These are phyloP conservation scores for Arthrobotrys megalospora DNA, from an alignment of 2,329 filamentous ascomycete genomes.

Conservation along the genomic window DNA sequence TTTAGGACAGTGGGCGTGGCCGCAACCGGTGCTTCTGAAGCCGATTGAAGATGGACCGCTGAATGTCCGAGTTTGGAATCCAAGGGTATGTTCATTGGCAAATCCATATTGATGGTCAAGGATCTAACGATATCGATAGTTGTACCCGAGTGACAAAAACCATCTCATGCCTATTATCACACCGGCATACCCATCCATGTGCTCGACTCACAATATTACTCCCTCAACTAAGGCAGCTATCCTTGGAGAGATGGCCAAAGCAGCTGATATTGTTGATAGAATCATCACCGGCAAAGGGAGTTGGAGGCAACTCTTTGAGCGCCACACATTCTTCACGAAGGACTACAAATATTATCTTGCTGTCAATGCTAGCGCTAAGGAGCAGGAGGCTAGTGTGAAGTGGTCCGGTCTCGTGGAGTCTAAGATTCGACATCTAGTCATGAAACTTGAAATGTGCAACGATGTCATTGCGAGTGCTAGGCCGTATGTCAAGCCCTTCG, in stretches of 20 bases:
- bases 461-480: constrained; percentile 85
- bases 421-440: constrained; percentile 87
- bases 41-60: constrained; percentile 85
- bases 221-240: constrained; percentile 88
- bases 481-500: constrained; percentile 93
- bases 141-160: constrained; percentile 84
- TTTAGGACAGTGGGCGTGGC: constrained; percentile 93
- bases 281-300: constrained; percentile 82
- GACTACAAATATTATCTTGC: constrained; percentile 97
- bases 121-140: constrained; percentile 67
- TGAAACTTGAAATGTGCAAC: constrained; percentile 81
- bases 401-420: constrained; percentile 91
- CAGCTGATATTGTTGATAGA: constrained; percentile 80
- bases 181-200: constrained; percentile 97
- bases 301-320: constrained; percentile 90
- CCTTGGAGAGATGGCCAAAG: constrained; percentile 83
- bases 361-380: constrained; percentile 87
- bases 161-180: constrained; percentile 99
- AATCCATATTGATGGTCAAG: too few relatives aligned
- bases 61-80: constrained; percentile 93
- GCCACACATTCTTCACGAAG: constrained; percentile 92
- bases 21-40: constrained; percentile 91
- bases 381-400: constrained; percentile 77
- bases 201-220: constrained; percentile 93
- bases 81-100: constrained; percentile 74